Percentiles rank a stretch among this genome's conserved stretches.
phyloP scores from a whole-genome alignment of 352 stramenopile species.

The Pythium scleroteichum region DNA sequence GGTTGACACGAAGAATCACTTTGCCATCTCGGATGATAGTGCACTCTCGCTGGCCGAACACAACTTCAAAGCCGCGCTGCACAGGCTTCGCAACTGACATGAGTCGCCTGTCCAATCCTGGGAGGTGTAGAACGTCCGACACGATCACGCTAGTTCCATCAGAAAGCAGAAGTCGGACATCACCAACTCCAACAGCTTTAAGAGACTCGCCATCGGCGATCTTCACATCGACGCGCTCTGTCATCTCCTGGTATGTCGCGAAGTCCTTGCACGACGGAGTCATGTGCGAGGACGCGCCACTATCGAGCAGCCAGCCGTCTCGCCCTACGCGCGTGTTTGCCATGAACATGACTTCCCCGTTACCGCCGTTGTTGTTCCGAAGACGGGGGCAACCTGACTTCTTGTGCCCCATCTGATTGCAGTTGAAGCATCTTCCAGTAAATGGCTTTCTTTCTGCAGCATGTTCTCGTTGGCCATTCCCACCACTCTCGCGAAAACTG shows the following conservation, averaged over 20 bases:
- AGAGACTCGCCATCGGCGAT: conserved; percentile 12
- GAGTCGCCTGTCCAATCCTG: conserved; percentile 7
- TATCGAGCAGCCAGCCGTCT: conserved; percentile 11
- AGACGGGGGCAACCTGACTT: conserved; percentile 3
- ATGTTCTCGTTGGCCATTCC: background rate
- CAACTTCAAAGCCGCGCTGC: background rate
- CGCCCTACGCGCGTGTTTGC: background rate
- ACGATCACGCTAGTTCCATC: conserved; percentile 2
- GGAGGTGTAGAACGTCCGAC: conserved; percentile 12
- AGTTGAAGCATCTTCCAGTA: conserved; percentile 8
- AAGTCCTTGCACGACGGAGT: conserved; percentile 6
- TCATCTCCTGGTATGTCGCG: conserved; percentile 1
- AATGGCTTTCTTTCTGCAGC: background rate
- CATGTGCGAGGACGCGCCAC: conserved; percentile 20
- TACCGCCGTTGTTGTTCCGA: background rate
- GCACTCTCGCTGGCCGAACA: background rate
- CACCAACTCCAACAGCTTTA: background rate
- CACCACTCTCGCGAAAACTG: too few species aligned
- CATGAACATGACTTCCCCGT: background rate
- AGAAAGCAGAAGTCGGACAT: background rate
- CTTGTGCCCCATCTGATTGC: conserved; percentile 10
- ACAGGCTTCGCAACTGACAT: conserved; percentile 12
- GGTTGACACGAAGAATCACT: background rate
- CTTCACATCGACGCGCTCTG: background rate
- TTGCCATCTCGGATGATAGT: background rate